Base-by-base conservation (phyloP, 805 yeast species). In the Kazachstania viticola region DNA sequence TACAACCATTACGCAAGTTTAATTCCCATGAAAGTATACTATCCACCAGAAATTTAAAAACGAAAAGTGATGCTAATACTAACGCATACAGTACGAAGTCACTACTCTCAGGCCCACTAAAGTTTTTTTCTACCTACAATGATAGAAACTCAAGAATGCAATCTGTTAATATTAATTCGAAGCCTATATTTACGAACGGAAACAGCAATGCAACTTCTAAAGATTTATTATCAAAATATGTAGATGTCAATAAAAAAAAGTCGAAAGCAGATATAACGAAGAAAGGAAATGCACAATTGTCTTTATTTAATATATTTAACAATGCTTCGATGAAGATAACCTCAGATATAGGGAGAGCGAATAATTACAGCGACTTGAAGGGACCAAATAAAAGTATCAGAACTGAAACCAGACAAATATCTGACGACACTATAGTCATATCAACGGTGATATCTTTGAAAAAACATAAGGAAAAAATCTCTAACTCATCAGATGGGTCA, bases 1-100 rank as follows among this genome's bases (percentile, higher is more conserved):
- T n/a, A n/a, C 36, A 33, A 25, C 47, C 49, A 13, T 29, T 55
- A 5, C 32, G 58, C 36, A 46, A 50, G 23, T 55, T 39, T 27
- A 52, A 52, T 25, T 55, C 60, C 3, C 55, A 54, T 34, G 59
- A 55, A 31, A 54, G 60, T 36, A 42, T 54, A 9, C 30, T 55
- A 13, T 54, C 58, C 3, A 31, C 17, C 3, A 39, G 33, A 18
- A 26, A 33, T 9, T n/a, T n/a, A n/a, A n/a, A n/a, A n/a, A n/a
- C n/a, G n/a, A n/a, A n/a, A n/a, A n/a, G n/a, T n/a, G n/a, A n/a
- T n/a, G n/a, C n/a, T n/a, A n/a, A n/a, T n/a, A n/a, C n/a, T n/a
- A n/a, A n/a, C n/a, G n/a, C n/a, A n/a, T n/a, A n/a, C n/a, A n/a
- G n/a, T n/a, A n/a, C n/a, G n/a, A n/a, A n/a, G n/a, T n/a, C n/a